Conservation (phyloP, 2,329 filamentous ascomycete genomes). For the Pseudopithomyces chartarum region DNA sequence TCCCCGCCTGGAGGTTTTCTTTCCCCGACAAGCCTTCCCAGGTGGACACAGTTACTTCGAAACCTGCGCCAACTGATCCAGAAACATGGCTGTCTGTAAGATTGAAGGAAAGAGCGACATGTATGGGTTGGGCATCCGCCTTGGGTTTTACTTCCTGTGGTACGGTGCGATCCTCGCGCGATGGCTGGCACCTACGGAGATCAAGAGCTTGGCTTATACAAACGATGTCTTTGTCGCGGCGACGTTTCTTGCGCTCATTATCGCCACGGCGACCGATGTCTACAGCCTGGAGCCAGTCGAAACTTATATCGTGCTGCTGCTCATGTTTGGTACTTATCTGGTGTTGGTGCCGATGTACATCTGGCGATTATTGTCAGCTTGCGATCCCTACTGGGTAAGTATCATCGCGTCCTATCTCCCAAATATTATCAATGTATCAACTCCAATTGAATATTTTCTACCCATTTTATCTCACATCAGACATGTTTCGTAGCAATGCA, state of each 20-base stretch:
- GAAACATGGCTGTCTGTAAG: slow-evolving; percentile 19
- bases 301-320: slow-evolving; percentile 26
- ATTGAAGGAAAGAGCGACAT: slow-evolving; percentile 35
- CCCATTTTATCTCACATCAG: no score
- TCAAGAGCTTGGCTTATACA: slow-evolving; percentile 14
- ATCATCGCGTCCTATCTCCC: not conserved
- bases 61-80: not conserved
- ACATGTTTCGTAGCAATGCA: not conserved
- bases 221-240: slow-evolving; percentile 24
- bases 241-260: slow-evolving; percentile 27
- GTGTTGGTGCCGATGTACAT: slow-evolving; percentile 24
- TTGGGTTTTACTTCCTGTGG: slow-evolving; percentile 40
- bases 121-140: slow-evolving; percentile 40
- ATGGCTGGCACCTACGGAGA: slow-evolving; percentile 26
- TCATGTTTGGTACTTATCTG: slow-evolving; percentile 26
- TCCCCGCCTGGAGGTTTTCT: not conserved
- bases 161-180: slow-evolving; percentile 27
- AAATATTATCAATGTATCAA: not conserved
- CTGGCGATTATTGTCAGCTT: slow-evolving; percentile 22
- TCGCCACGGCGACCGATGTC: slow-evolving; percentile 12
- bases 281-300: slow-evolving; percentile 23
- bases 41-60: not conserved
- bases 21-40: not conserved
- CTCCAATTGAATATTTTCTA: not conserved
- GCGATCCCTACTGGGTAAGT: slow-evolving; percentile 21